Conservation (phyloP, 441 rosid genomes). For the Biscutella auriculata region DNA sequence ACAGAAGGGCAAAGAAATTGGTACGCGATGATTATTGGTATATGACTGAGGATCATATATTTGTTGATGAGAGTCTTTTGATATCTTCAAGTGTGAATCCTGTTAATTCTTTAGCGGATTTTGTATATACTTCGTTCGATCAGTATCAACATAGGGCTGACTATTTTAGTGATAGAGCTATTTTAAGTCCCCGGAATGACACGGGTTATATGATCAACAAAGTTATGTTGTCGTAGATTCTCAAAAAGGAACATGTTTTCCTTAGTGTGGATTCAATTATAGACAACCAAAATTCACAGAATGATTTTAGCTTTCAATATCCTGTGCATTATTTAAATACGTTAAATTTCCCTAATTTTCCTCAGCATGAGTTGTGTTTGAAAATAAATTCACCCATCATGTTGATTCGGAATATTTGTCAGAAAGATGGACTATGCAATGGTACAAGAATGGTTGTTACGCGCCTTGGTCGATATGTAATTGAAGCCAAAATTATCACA, state of each 20-base stretch:
- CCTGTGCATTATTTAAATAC: neutral
- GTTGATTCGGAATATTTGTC: neutral
- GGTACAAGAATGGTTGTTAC: neutral
- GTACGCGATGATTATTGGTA: too few relatives aligned
- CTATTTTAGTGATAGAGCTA: neutral
- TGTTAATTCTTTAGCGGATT: too few relatives aligned
- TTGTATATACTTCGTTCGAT: neutral
- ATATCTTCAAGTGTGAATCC: too few relatives aligned
- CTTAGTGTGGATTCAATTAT: neutral
- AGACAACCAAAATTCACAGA: neutral
- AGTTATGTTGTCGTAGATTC: neutral
- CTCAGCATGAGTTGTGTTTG: neutral
- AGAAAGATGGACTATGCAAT: neutral
- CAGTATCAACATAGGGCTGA: too few relatives aligned
- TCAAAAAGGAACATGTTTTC: neutral
- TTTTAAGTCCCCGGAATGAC: neutral
- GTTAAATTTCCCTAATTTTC: neutral
- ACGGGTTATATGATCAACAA: neutral
- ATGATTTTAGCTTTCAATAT: too few relatives aligned
- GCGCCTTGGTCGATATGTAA: neutral
- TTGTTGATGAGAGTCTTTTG: too few relatives aligned
- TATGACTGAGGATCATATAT: too few relatives aligned
- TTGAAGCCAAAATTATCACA: neutral
- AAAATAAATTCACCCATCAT: neutral
- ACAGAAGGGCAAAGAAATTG: neutral